Conservation (phyloP, 2,329 filamentous ascomycete genomes). For the Colletotrichum siamense region DNA sequence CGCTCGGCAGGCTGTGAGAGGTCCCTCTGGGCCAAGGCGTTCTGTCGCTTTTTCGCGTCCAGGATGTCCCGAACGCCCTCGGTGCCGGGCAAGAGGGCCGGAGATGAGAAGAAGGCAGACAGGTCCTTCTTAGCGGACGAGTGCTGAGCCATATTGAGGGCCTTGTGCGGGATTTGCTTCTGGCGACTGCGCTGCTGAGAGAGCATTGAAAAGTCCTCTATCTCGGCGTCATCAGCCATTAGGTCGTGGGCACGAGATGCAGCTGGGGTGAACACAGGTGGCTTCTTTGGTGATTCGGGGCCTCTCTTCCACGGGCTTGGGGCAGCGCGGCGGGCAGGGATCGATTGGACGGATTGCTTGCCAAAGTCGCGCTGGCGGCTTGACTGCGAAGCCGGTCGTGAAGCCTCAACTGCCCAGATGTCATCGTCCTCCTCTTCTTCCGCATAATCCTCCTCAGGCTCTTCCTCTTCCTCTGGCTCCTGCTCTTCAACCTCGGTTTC, state of each 20-base stretch:
- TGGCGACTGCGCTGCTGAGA: slow-evolving; percentile 30
- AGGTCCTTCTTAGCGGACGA: slow-evolving; percentile 40
- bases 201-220: slow-evolving; percentile 52
- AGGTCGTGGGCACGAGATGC: neutral
- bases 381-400: slow-evolving; percentile 36
- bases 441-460: slow-evolving; percentile 2
- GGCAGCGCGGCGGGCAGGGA: slow-evolving; percentile 22
- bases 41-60: slow-evolving; percentile 14
- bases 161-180: slow-evolving; percentile 9
- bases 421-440: slow-evolving; percentile 51
- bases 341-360: slow-evolving; percentile 26
- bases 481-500: slow-evolving; percentile 13
- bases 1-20: slow-evolving; percentile 4
- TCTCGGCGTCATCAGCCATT: slow-evolving; percentile 23
- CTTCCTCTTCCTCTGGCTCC: slow-evolving; percentile 13
- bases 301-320: slow-evolving; percentile 46
- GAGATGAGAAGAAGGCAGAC: slow-evolving; percentile 64
- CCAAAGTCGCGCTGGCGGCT: slow-evolving; percentile 34
- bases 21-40: slow-evolving; percentile 5
- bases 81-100: slow-evolving; percentile 43
- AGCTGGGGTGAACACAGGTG: slow-evolving; percentile 18
- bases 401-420: slow-evolving; percentile 64
- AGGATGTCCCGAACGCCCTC: slow-evolving; percentile 16
- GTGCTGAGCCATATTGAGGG: neutral
- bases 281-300: slow-evolving; percentile 23